Evolutionary conservation across 768 basidiomycete genomes (phyloP).

Genomic region (Leucocoprinus leucothites): DNA sequence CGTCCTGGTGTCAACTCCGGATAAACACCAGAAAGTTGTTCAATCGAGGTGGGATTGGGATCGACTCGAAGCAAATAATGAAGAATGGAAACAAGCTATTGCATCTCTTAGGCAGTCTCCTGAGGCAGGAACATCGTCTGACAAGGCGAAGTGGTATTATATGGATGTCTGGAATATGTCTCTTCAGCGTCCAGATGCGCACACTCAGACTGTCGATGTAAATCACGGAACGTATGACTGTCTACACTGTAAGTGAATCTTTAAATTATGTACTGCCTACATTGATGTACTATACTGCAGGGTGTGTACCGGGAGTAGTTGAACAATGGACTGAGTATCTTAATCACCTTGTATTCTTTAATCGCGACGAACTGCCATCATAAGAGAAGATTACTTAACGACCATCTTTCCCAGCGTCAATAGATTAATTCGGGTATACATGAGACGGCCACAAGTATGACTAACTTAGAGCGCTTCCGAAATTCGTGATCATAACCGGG

Average conservation of each 20-base stretch:
- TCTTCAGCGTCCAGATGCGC: slow-evolving; percentile 19
- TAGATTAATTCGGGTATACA: too few relatives aligned
- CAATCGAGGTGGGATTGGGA: slow-evolving; percentile 20
- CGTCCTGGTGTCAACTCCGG: neutral
- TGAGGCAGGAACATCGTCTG: neutral
- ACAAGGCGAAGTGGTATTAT: slow-evolving; percentile 13
- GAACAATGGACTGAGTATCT: slow-evolving; percentile 11
- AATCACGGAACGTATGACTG: slow-evolving; percentile 12
- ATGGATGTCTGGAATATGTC: slow-evolving; percentile 19
- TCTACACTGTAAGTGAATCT: slow-evolving; percentile 16
- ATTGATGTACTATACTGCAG: neutral
- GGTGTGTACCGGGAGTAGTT: slow-evolving; percentile 9
- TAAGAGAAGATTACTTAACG: too few relatives aligned
- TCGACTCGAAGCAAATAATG: slow-evolving; percentile 14
- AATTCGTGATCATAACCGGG: too few relatives aligned
- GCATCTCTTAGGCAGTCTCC: neutral
- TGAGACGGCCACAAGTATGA: too few relatives aligned
- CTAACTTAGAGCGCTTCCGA: too few relatives aligned
- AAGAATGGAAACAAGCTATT: slow-evolving; percentile 13
- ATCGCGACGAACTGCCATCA: neutral
- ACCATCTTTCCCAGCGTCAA: too few relatives aligned
- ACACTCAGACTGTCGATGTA: slow-evolving; percentile 12
- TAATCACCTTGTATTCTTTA: slow-evolving; percentile 4
- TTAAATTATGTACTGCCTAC: too few relatives aligned
- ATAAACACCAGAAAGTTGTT: slow-evolving; percentile 9